phyloP scores from a whole-genome alignment of 2,329 filamentous ascomycete genomes.

The Aspergillus pseudotamarii region DNA sequence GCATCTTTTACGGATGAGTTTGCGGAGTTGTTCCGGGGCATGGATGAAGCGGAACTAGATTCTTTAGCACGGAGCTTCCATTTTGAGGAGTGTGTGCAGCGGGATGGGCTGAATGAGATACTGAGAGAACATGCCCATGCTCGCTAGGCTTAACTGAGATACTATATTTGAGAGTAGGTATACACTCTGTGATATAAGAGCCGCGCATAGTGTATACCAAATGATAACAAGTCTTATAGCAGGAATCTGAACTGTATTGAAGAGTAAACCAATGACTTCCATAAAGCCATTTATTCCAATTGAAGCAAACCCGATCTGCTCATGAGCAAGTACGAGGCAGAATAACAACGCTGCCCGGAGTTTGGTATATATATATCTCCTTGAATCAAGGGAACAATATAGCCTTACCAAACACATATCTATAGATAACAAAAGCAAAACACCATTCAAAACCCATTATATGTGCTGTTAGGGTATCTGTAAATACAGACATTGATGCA shows the following conservation, averaged over 20 bases:
- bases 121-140: constrained; percentile 48
- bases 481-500: constrained; percentile 24
- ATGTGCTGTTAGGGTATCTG: constrained; percentile 27
- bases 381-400: background rate
- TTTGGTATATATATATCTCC: background rate
- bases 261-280: background rate
- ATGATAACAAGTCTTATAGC: background rate
- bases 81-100: constrained; percentile 57
- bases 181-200: background rate
- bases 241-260: background rate
- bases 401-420: background rate
- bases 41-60: constrained; percentile 56
- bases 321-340: background rate
- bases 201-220: background rate
- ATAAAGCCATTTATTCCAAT: background rate
- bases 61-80: constrained; percentile 57
- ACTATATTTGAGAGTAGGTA: background rate
- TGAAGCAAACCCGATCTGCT: background rate
- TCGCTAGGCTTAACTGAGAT: background rate
- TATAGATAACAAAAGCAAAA: background rate
- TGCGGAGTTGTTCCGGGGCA: constrained; percentile 57
- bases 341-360: background rate
- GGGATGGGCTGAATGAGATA: constrained; percentile 56
- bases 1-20: constrained; percentile 58
- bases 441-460: constrained; percentile 18